Percentiles rank a stretch among this genome's conserved stretches.
Conservation (phyloP, 306 rosid genomes). For the Glycine soja region DNA sequence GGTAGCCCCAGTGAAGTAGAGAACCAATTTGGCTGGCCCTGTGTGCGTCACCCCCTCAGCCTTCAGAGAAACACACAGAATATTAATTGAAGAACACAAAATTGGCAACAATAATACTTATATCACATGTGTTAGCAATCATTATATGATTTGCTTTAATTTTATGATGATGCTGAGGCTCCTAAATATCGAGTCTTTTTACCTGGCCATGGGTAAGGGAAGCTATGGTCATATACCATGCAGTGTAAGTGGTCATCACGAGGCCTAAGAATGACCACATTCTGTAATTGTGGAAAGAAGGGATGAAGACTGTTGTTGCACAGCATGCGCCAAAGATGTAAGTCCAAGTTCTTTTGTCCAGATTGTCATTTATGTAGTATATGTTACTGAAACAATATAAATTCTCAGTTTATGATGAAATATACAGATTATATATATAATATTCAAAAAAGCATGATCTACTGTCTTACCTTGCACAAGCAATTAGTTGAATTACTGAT, state of each 20-base stretch:
- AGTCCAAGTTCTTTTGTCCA: conserved; percentile 99
- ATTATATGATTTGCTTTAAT: conserved; percentile 4
- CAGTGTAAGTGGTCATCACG: conserved; percentile 90
- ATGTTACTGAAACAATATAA: conserved; percentile 67
- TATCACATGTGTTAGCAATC: not conserved
- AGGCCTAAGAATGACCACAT: conserved; percentile 96
- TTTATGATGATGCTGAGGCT: not conserved
- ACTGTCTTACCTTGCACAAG: conserved; percentile 87
- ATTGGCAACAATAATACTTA: not conserved
- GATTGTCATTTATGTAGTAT: conserved; percentile 95
- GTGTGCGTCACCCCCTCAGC: conserved; percentile 96
- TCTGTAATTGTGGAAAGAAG: conserved; percentile 96
- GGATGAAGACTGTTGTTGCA: conserved; percentile 95
- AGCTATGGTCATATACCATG: conserved; percentile 97
- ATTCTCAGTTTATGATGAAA: not conserved
- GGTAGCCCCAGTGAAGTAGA: conserved; percentile 97
- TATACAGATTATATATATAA: not conserved
- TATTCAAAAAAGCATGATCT: not conserved
- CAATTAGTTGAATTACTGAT: conserved; percentile 96
- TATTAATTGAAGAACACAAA: conserved; percentile 11
- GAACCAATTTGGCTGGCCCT: conserved; percentile 86
- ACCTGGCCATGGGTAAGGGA: conserved; percentile 94
- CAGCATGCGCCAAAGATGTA: conserved; percentile 98
- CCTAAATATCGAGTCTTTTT: not conserved
- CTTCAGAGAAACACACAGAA: conserved; percentile 45